phyloP scores from a whole-genome alignment of 257 asterid species.

The Verbena officinalis region DNA sequence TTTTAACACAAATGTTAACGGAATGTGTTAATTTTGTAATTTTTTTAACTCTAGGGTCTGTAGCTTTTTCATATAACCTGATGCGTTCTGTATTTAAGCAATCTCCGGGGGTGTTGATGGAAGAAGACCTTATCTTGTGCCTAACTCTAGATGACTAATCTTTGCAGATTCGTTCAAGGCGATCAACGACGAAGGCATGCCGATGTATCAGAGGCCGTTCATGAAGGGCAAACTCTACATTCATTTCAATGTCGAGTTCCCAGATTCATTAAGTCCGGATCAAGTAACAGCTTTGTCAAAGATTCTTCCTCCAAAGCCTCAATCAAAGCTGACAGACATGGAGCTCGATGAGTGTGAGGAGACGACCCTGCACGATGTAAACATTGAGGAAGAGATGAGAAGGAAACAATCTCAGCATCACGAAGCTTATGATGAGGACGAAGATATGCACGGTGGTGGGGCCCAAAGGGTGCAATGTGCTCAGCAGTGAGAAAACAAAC shows the following conservation, averaged over 20 bases:
- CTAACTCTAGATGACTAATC: no score
- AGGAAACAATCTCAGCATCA: constrained; percentile 61
- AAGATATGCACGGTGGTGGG: constrained; percentile 70
- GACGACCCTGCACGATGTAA: constrained; percentile 66
- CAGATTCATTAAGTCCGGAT: constrained; percentile 45
- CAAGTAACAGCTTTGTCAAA: constrained; percentile 49
- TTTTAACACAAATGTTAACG: no score
- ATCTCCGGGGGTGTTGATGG: no score
- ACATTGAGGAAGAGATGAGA: constrained; percentile 75
- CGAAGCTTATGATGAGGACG: constrained; percentile 73
- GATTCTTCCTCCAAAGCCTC: constrained; percentile 53
- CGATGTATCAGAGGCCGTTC: constrained; percentile 60
- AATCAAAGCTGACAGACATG: constrained; percentile 59
- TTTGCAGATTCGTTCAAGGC: constrained; percentile 67
- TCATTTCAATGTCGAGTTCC: constrained; percentile 64
- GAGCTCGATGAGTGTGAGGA: constrained; percentile 81
- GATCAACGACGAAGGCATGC: constrained; percentile 77
- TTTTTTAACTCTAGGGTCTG: no score
- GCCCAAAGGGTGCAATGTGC: constrained; percentile 83
- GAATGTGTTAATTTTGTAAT: no score
- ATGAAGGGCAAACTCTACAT: constrained; percentile 66
- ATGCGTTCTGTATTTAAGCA: no score
- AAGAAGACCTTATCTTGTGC: no score
- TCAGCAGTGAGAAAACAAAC: constrained; percentile 51
- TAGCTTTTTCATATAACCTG: no score